Base-by-base conservation (phyloP, 1,284 basidiomycete genomes). In the Leccinum holopus region DNA sequence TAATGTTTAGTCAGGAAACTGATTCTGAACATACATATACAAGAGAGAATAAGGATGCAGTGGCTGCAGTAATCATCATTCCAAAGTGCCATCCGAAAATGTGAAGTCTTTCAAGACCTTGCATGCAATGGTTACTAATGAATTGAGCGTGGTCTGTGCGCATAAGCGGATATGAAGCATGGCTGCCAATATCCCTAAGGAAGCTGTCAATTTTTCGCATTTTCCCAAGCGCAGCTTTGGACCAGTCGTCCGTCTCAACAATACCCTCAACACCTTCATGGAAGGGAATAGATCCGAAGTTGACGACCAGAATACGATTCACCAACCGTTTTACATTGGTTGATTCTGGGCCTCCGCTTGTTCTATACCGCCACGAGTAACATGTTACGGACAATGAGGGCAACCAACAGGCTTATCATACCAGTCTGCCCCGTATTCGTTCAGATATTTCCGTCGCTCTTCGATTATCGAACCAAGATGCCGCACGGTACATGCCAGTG, bases 121-220 rank as follows among this genome's bases (percentile, higher is more conserved):
- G 55, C 81, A 77, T 2, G 25, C 52, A 66, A 78, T 65, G 28
- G 58, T 61, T 25, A 74, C 78, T 81, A 12, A 21, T 37, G n/a
- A 11, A 10, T 2, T 3, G n/a, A n/a, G 9, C 35, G 25, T 30
- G 25, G 55, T 30, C 12, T n/a, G n/a, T 5, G 10, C 16, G 10
- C 8, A 54, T n/a, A 14, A 57, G n/a, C 3, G 4, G 21, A 25
- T 14, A 51, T 25, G 25, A 51, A 51, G 10, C 7, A n/a, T 11
- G 12, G 39, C 67, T 68, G 78, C 78, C 12, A 12, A 63, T 37
- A 47, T 61, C 83, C 47, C 72, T 76, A 16, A 84, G 32, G 67
- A 84, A 81, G 63, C 82, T 83, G 65, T 84, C 82, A 1, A 82
- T 57, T 62, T 77, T 80, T 33, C 67, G 66, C 79, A 83, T 79